Conservation (phyloP, 179 eudicot genomes). For the Beta corolliflora region DNA sequence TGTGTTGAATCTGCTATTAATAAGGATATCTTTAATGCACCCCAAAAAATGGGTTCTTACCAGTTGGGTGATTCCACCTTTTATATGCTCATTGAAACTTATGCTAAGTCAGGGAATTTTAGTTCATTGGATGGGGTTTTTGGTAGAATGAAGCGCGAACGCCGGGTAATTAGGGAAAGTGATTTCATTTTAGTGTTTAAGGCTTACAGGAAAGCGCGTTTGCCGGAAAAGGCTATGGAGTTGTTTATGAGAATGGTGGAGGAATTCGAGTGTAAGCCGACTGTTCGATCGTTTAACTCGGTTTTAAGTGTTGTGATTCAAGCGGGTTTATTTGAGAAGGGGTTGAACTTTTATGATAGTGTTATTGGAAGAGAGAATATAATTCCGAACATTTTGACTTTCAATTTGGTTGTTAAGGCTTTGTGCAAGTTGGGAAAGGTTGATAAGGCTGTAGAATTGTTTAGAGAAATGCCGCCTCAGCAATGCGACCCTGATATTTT, state of each 20-base stretch:
- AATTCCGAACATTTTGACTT: constrained; percentile 66
- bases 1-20: constrained; percentile 37
- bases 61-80: constrained; percentile 74
- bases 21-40: constrained; percentile 41
- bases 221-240: constrained; percentile 56
- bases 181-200: constrained; percentile 63
- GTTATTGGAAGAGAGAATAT: constrained; percentile 40
- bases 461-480: constrained; percentile 63
- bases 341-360: constrained; percentile 55
- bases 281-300: constrained; percentile 80
- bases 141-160: constrained; percentile 67
- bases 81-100: constrained; percentile 59
- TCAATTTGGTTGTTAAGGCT: constrained; percentile 74
- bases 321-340: constrained; percentile 46
- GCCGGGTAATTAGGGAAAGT: constrained; percentile 58
- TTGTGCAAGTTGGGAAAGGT: constrained; percentile 59
- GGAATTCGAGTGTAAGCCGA: constrained; percentile 59
- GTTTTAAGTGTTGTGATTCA: constrained; percentile 66
- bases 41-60: constrained; percentile 59
- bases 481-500: constrained; percentile 69
- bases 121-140: constrained; percentile 58
- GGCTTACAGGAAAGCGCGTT: constrained; percentile 70
- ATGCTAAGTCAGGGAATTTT: constrained; percentile 63
- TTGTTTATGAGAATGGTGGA: constrained; percentile 71
- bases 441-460: constrained; percentile 63